phyloP scores from a whole-genome alignment of 768 basidiomycete species.

The Agaricus blazei region DNA sequence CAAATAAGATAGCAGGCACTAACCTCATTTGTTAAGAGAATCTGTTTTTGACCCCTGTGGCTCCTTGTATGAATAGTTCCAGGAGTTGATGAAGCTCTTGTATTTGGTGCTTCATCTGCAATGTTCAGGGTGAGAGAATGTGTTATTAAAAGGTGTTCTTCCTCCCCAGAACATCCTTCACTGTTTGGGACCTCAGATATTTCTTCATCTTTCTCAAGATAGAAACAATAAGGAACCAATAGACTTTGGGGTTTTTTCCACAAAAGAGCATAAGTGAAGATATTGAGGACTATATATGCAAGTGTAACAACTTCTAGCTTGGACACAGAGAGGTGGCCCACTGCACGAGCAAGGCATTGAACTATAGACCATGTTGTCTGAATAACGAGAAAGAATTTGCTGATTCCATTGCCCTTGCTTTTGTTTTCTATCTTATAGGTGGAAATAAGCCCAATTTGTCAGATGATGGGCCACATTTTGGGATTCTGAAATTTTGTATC shows the following conservation, averaged over 20 bases:
- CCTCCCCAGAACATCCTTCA: too few species aligned
- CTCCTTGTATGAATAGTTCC: too few species aligned
- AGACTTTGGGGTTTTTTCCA: conserved; percentile 8
- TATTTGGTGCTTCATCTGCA: too few species aligned
- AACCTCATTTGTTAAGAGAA: too few species aligned
- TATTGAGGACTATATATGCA: not conserved
- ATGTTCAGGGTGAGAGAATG: too few species aligned
- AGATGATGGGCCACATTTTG: not conserved
- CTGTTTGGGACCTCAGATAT: too few species aligned
- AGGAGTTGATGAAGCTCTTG: too few species aligned
- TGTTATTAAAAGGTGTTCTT: too few species aligned
- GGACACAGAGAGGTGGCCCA: not conserved
- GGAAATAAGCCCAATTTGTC: not conserved
- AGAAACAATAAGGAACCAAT: not conserved
- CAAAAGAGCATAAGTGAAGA: conserved; percentile 5
- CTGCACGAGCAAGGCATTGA: conserved; percentile 6
- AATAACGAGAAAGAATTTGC: conserved; percentile 18
- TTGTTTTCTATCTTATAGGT: conserved; percentile 17
- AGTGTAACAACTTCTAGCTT: conserved; percentile 9
- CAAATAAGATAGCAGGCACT: too few species aligned
- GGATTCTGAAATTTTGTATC: not conserved
- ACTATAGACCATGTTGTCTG: conserved; percentile 20
- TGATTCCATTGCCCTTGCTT: conserved; percentile 20
- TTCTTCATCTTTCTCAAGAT: not conserved
- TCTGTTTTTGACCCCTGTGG: too few species aligned